Evolutionary conservation across 352 stramenopile genomes (phyloP).

Genomic region (Globisporangium canariense): DNA sequence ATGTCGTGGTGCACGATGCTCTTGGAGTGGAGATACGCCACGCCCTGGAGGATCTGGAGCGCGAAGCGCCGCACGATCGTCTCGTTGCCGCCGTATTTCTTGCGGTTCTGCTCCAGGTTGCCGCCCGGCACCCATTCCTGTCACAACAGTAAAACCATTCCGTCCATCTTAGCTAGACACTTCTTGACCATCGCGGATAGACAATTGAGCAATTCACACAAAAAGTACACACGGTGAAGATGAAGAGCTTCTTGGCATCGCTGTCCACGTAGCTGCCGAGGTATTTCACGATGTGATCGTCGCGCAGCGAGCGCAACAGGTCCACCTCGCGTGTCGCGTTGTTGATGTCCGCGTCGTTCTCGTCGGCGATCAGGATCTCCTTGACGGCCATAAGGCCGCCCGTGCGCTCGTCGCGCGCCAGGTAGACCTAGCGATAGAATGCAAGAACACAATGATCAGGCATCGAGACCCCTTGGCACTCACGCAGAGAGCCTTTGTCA

Average conservation of each 20-base stretch:
- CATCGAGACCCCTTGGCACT: neutral
- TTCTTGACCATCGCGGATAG: neutral
- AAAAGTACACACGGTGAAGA: conserved; percentile 60
- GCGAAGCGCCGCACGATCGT: conserved; percentile 72
- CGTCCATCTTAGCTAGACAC: neutral
- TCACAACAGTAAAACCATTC: neutral
- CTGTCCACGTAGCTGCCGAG: conserved; percentile 81
- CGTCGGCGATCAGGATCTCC: conserved; percentile 41
- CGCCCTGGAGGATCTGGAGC: conserved; percentile 72
- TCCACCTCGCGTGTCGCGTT: conserved; percentile 78
- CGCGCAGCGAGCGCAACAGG: conserved; percentile 79
- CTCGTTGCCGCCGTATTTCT: conserved; percentile 78
- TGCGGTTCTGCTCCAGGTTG: conserved; percentile 76
- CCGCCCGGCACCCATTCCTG: conserved; percentile 87
- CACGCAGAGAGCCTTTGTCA: neutral
- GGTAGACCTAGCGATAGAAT: conserved; percentile 60
- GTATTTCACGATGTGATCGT: conserved; percentile 93
- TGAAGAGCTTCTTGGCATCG: conserved; percentile 67
- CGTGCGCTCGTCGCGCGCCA: conserved; percentile 89
- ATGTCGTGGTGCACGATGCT: conserved; percentile 83
- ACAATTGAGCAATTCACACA: neutral
- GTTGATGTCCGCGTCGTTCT: conserved; percentile 33
- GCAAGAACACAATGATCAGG: neutral
- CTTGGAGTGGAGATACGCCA: conserved; percentile 87
- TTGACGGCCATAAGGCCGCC: conserved; percentile 88